A percentile compares a stretch with the other conserved stretches of the same genome.
Evolutionary conservation across 495 filamentous ascomycete genomes (phyloP).

Genomic region (Clavariopsis aquatica): DNA sequence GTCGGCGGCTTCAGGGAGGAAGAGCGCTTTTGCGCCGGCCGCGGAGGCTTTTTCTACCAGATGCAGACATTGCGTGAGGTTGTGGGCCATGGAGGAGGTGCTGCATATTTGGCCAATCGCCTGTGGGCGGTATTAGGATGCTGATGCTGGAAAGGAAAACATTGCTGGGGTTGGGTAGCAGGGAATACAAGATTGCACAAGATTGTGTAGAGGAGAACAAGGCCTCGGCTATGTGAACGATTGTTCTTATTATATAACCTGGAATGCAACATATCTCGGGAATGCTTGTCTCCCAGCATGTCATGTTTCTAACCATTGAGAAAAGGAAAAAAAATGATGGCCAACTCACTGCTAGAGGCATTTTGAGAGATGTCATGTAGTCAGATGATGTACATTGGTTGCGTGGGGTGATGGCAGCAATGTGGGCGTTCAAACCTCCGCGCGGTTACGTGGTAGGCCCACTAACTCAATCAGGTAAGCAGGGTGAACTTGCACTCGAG

Average conservation of each 20-base stretch:
- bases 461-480: slow-evolving; percentile 9
- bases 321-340: neutral
- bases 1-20: slow-evolving; percentile 89
- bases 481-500: neutral
- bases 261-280: neutral
- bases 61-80: slow-evolving; percentile 71
- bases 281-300: neutral
- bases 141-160: neutral
- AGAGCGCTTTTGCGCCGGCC: slow-evolving; percentile 79
- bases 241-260: too few species aligned
- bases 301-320: neutral
- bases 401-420: neutral
- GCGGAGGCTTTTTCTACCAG: slow-evolving; percentile 71
- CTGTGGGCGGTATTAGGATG: slow-evolving; percentile 47
- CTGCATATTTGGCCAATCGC: slow-evolving; percentile 88
- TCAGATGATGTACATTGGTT: neutral
- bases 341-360: slow-evolving; percentile 41
- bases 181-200: neutral
- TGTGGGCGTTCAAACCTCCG: neutral
- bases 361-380: slow-evolving; percentile 29
- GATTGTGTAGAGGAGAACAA: neutral
- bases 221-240: neutral
- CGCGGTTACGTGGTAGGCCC: neutral
- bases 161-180: neutral
- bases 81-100: slow-evolving; percentile 74